These are phyloP conservation scores for Aegilops longissima DNA, from an alignment of 176 grass and related monocot species.

Conservation along the genomic window DNA sequence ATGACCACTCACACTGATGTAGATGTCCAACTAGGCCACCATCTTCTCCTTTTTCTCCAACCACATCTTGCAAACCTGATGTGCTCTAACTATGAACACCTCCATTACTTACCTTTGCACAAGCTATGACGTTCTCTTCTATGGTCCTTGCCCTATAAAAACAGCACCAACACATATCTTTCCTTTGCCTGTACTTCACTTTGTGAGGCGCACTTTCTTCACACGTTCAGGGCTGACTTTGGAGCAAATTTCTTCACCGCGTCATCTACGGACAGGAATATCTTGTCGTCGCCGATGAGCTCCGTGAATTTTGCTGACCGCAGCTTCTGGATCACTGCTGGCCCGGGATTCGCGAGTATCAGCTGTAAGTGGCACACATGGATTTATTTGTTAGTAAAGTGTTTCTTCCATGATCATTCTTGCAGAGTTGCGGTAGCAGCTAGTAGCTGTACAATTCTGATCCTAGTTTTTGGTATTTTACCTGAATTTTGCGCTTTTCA, in stretches of 20 bases:
- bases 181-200: background rate
- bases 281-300: slow-evolving; percentile 62
- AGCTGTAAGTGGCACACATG: slow-evolving; percentile 51
- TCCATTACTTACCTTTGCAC: slow-evolving; percentile 22
- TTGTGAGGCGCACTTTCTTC: slow-evolving; percentile 16
- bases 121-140: background rate
- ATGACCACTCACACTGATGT: background rate
- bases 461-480: background rate
- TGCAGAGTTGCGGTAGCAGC: background rate
- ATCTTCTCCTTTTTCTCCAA: slow-evolving; percentile 2
- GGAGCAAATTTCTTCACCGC: slow-evolving; percentile 63
- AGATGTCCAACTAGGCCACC: background rate
- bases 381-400: slow-evolving; percentile 21
- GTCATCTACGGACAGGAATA: slow-evolving; percentile 61
- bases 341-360: slow-evolving; percentile 67
- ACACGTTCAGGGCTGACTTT: slow-evolving; percentile 38
- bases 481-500: slow-evolving; percentile 69
- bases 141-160: slow-evolving; percentile 24
- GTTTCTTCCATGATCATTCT: background rate
- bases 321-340: slow-evolving; percentile 66
- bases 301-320: slow-evolving; percentile 47
- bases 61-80: background rate
- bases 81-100: background rate
- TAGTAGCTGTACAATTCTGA: background rate
- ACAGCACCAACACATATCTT: background rate